These are phyloP conservation scores for Tolypocladium guangdongense DNA, from an alignment of 2,329 filamentous ascomycete species.

Conservation along the genomic window DNA sequence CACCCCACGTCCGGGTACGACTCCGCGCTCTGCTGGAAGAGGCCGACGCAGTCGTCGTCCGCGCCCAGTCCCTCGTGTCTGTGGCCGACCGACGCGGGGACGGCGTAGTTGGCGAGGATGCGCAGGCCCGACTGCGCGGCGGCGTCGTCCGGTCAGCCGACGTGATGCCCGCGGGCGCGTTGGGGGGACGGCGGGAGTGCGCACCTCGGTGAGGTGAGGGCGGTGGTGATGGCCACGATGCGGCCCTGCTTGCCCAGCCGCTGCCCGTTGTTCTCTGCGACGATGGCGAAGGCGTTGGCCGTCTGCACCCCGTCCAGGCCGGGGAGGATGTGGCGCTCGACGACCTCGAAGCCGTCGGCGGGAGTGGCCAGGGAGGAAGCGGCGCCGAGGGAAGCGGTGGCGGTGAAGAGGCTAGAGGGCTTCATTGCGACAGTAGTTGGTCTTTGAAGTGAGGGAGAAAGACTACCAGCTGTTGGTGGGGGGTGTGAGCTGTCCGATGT, in stretches of 20 bases:
- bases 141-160: neutral
- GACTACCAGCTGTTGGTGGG: too few relatives aligned
- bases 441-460: too few relatives aligned
- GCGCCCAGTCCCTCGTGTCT: conserved; percentile 9
- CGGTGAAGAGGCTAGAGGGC: neutral
- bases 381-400: neutral
- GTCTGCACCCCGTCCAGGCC: conserved; percentile 9
- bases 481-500: too few relatives aligned
- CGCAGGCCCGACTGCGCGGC: conserved; percentile 7
- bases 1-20: conserved; percentile 11
- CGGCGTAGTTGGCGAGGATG: conserved; percentile 10
- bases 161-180: too few relatives aligned
- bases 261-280: conserved; percentile 7
- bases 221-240: conserved; percentile 10
- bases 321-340: conserved; percentile 7
- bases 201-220: conserved; percentile 11
- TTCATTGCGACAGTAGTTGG: neutral
- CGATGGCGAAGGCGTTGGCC: conserved; percentile 10
- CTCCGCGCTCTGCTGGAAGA: conserved; percentile 13
- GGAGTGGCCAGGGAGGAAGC: neutral
- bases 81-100: conserved; percentile 9
- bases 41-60: conserved; percentile 12
- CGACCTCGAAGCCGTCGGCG: neutral
- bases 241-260: conserved; percentile 10
- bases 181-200: neutral